A percentile compares a stretch with the other conserved stretches of the same genome.
These are phyloP conservation scores for Saccharomyces jurei DNA, from an alignment of 805 yeast genomes.

Conservation along the genomic window DNA sequence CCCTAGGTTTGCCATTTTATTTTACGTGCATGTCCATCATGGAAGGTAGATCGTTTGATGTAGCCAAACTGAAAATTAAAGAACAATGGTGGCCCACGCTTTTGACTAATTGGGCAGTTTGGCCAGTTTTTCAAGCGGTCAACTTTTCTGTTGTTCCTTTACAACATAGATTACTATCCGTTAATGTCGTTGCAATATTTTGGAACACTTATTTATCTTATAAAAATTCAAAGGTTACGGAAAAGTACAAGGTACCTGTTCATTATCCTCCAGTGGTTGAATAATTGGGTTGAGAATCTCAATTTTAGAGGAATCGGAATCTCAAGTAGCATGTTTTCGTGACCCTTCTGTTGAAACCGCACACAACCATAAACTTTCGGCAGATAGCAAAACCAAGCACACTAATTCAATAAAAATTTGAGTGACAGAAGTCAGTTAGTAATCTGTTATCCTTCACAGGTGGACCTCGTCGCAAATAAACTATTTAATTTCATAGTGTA, in stretches of 20 bases:
- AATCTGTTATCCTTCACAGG: not conserved
- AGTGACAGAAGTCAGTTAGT: not conserved
- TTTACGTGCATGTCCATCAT: constrained; percentile 57
- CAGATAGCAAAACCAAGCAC: not conserved
- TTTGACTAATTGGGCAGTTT: constrained; percentile 69
- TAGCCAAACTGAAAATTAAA: constrained; percentile 37
- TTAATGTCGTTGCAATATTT: constrained; percentile 61
- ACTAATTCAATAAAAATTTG: not conserved
- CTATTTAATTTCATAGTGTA: not conserved
- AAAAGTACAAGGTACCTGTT: constrained; percentile 22
- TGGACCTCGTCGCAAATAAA: not conserved
- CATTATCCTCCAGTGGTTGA: constrained; percentile 36
- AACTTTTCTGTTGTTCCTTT: constrained; percentile 75
- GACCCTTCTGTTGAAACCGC: not conserved
- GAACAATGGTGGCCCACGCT: constrained; percentile 61
- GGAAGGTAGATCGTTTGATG: constrained; percentile 42
- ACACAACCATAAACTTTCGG: not conserved
- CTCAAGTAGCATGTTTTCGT: not conserved
- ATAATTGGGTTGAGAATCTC: constrained; percentile 8
- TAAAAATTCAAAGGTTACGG: constrained; percentile 38
- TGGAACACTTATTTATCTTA: constrained; percentile 79
- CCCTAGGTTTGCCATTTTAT: constrained; percentile 67
- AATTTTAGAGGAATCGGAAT: not conserved
- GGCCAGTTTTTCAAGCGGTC: constrained; percentile 81
- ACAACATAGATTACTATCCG: constrained; percentile 57